A percentile compares a stretch with the other conserved stretches of the same genome.
phyloP scores from a whole-genome alignment of 345 rosid species.

The Boechera stricta region DNA sequence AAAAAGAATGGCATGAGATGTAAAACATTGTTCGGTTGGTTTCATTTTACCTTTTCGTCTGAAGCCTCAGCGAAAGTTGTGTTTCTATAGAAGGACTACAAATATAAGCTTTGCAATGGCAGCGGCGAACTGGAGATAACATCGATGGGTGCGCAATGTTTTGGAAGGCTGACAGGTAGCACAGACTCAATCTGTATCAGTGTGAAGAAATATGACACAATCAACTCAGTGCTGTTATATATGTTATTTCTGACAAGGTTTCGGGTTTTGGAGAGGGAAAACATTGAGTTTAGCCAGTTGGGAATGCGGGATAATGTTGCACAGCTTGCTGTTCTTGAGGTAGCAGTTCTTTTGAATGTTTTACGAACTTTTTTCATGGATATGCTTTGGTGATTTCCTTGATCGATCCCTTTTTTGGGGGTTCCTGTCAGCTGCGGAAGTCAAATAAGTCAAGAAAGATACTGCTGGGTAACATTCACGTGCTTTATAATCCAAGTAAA shows the following conservation, averaged over 20 bases:
- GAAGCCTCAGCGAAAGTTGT: constrained; percentile 38
- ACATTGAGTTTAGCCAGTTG: constrained; percentile 64
- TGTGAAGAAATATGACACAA: not conserved
- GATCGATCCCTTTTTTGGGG: constrained; percentile 48
- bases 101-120: constrained; percentile 47
- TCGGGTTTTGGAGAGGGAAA: constrained; percentile 64
- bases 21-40: constrained; percentile 19
- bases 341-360: constrained; percentile 32
- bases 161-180: constrained; percentile 75
- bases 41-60: constrained; percentile 16
- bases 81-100: constrained; percentile 41
- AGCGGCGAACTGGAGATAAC: constrained; percentile 81
- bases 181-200: constrained; percentile 4
- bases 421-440: constrained; percentile 59
- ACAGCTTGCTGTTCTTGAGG: constrained; percentile 81
- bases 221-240: not conserved
- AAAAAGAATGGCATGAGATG: constrained; percentile 22
- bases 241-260: constrained; percentile 50
- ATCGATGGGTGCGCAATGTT: constrained; percentile 85
- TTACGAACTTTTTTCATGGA: not conserved
- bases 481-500: constrained; percentile 66
- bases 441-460: constrained; percentile 62
- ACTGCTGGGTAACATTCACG: constrained; percentile 74
- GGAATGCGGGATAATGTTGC: constrained; percentile 85
- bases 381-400: constrained; percentile 35